Base-by-base conservation (phyloP, 495 filamentous ascomycete genomes). In the Aspergillus biplanus region DNA sequence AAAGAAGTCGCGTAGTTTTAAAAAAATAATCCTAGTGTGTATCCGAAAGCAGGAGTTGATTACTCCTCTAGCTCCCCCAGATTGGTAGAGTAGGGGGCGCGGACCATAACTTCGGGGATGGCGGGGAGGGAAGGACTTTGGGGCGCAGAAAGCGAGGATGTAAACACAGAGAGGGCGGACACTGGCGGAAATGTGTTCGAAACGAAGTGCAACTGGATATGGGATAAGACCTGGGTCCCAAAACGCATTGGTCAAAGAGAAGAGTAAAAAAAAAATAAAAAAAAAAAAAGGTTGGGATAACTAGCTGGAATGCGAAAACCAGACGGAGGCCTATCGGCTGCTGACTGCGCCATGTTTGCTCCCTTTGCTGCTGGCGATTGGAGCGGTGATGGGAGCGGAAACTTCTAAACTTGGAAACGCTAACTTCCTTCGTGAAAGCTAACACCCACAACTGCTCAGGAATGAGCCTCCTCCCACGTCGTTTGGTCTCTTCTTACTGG, bases 361-460 rank as follows among this genome's bases (percentile, higher is more conserved):
- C 59, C 34, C 61, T 69, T 69, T 68, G 59, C 44, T 59, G 49
- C 21, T 27, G 21, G 21, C 21, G 21, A 27, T 27, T 27, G 21
- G 21, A 2, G 21, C 58, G 58, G 58, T 61, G 58, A 54, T 61
- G 58, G 49, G 4, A 39, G 50, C 48, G 46, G 35, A 42, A 31
- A 49, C 58, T 65, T 60, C 66, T 68, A 68, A 68, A 61, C 66
- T 68, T 68, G 63, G 66, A 63, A 68, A 68, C 66, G 48, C 65
- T 61, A 67, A 42, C 48, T 31, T 60, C 21, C 52, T 34, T 54
- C 52, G 44, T 47, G 21, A 33, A 49, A 59, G 54, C 54, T 49
- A 48, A 59, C 42, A 27, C 21, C 21, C 21, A 27, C 56, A 49
- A 15, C 50, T 55, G 55, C 42, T 16, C 48, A 11, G 46, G 21